A percentile compares a stretch with the other conserved stretches of the same genome.
Conservation (phyloP, 1,284 basidiomycete species). For the Malassezia japonica region DNA sequence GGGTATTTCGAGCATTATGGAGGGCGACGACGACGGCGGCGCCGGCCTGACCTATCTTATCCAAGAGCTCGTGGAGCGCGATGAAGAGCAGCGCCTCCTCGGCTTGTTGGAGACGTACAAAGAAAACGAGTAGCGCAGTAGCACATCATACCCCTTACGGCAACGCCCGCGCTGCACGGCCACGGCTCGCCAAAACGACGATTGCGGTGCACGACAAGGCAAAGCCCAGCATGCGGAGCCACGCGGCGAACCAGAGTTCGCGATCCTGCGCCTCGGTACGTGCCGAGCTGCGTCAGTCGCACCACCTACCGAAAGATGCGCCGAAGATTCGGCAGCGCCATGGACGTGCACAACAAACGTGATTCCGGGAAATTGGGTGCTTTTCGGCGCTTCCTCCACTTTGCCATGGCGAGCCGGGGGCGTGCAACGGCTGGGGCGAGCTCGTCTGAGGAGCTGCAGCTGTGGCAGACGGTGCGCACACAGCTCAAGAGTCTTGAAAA, state of each 20-base stretch:
- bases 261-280: constrained; percentile 9
- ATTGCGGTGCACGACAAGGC: constrained; percentile 2
- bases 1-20: constrained; percentile 38
- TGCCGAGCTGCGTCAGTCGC: constrained; percentile 1
- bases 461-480: constrained; percentile 37
- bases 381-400: too few species aligned
- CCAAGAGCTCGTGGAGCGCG: constrained; percentile 21
- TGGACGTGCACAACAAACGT: background rate
- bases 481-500: constrained; percentile 35
- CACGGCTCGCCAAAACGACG: background rate
- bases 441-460: constrained; percentile 29
- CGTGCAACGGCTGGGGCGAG: background rate
- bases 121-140: background rate
- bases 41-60: constrained; percentile 32
- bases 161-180: background rate
- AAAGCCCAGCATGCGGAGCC: constrained; percentile 11
- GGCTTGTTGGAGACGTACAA: constrained; percentile 22
- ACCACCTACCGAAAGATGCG: constrained; percentile 13
- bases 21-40: constrained; percentile 35
- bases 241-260: constrained; percentile 5
- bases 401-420: constrained; percentile 2
- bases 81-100: constrained; percentile 22
- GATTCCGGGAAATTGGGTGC: background rate
- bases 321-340: constrained; percentile 18
- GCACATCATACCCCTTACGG: background rate